Percentiles rank a stretch among this genome's conserved stretches.
Conservation (phyloP, 345 rosid species). For the Eutrema yunnanense region DNA sequence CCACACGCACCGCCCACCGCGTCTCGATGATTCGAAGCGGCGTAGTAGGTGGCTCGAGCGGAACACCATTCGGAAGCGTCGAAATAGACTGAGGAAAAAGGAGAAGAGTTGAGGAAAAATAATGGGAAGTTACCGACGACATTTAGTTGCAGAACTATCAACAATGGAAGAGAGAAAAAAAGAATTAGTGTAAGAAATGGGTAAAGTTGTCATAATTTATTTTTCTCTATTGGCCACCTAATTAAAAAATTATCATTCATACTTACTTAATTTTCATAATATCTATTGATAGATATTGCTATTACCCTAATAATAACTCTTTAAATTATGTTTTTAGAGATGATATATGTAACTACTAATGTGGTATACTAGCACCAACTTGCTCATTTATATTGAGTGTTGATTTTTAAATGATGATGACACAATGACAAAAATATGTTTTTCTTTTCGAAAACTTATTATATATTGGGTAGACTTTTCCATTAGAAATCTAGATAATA, state of each 20-base stretch:
- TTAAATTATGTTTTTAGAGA: background rate
- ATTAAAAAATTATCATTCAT: too few relatives aligned
- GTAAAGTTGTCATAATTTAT: too few relatives aligned
- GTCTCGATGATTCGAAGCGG: slow-evolving; percentile 84
- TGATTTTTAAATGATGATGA: background rate
- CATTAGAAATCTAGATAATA: background rate
- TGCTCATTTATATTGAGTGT: slow-evolving; percentile 1
- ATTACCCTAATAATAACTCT: background rate
- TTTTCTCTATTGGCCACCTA: too few relatives aligned
- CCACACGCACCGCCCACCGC: slow-evolving; percentile 93
- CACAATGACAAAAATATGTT: slow-evolving; percentile 4
- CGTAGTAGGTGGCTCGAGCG: slow-evolving; percentile 94
- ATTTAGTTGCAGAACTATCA: background rate
- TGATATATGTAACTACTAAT: slow-evolving; percentile 11
- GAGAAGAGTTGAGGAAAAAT: slow-evolving; percentile 36
- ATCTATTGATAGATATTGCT: too few relatives aligned
- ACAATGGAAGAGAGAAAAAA: too few relatives aligned
- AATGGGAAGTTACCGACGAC: slow-evolving; percentile 31
- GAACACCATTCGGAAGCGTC: slow-evolving; percentile 60
- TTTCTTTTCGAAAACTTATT: background rate
- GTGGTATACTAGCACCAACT: slow-evolving; percentile 12
- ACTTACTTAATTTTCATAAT: too few relatives aligned
- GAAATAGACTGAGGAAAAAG: too few relatives aligned
- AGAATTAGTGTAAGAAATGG: too few relatives aligned
- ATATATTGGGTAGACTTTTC: background rate